phyloP scores from a whole-genome alignment of 345 rosid species.

The Barbarea vulgaris region DNA sequence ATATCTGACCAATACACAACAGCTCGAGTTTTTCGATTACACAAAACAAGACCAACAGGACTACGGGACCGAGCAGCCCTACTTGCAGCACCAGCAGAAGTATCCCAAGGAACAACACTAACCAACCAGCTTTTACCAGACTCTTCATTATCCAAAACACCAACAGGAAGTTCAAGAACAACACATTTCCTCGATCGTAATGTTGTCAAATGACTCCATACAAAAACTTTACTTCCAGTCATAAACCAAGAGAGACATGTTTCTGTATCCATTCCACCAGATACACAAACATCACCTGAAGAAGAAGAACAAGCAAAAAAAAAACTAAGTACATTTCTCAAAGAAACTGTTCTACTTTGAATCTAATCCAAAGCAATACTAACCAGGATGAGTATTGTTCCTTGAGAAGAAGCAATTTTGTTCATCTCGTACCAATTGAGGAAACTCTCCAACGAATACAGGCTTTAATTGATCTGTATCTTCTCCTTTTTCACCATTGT shows the following conservation, averaged over 20 bases:
- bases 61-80: constrained; percentile 43
- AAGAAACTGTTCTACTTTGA: neutral
- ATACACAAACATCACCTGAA: constrained; percentile 55
- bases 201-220: constrained; percentile 74
- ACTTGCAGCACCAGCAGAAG: constrained; percentile 35
- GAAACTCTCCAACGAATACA: constrained; percentile 88
- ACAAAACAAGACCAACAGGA: constrained; percentile 63
- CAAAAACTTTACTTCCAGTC: constrained; percentile 61
- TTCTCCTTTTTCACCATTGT: constrained; percentile 49
- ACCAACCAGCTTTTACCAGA: constrained; percentile 60
- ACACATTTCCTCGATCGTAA: constrained; percentile 54
- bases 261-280: constrained; percentile 83
- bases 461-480: constrained; percentile 69
- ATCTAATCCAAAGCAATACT: constrained; percentile 33
- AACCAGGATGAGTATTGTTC: constrained; percentile 57
- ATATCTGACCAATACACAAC: constrained; percentile 80
- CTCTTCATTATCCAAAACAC: constrained; percentile 41
- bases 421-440: constrained; percentile 75
- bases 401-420: constrained; percentile 48
- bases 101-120: constrained; percentile 69
- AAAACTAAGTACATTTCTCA: constrained; percentile 24
- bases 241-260: constrained; percentile 82
- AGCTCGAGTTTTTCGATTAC: constrained; percentile 61
- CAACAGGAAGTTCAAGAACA: constrained; percentile 65
- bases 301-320: constrained; percentile 17